These are phyloP conservation scores for Eimeria mitis DNA, from an alignment of 169 alveolate genomes.

Conservation along the genomic window DNA sequence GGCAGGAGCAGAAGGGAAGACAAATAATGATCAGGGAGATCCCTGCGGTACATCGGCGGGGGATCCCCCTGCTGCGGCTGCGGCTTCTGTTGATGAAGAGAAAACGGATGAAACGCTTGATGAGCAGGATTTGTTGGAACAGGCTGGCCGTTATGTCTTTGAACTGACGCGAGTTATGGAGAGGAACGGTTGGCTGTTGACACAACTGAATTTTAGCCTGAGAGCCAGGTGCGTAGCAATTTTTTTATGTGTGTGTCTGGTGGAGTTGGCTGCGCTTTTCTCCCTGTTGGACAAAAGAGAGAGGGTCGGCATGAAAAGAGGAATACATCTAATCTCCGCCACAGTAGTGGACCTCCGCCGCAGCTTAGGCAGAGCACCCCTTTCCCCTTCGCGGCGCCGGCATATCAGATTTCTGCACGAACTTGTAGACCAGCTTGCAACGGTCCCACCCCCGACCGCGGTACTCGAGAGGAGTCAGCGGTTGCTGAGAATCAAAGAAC, in stretches of 20 bases:
- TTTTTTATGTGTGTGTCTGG: not conserved
- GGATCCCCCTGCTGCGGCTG: not conserved
- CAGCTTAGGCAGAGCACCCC: not conserved
- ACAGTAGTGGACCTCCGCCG: not conserved
- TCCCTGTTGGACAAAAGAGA: not conserved
- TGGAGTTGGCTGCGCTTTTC: constrained; percentile 1
- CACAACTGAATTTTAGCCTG: not conserved
- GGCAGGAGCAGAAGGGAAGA: not conserved
- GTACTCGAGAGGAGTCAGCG: not conserved
- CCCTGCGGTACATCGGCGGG: not conserved
- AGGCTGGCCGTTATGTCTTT: not conserved
- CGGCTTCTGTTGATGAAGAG: not conserved
- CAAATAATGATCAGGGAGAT: not conserved
- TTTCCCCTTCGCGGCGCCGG: too few species aligned
- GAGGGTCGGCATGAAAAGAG: not conserved
- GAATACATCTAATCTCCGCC: not conserved
- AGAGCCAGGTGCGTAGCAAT: not conserved
- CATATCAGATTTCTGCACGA: not conserved
- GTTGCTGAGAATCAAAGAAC: not conserved
- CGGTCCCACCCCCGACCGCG: not conserved
- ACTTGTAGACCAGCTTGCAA: not conserved
- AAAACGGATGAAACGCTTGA: not conserved
- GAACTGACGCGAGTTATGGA: not conserved
- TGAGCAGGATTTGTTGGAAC: not conserved
- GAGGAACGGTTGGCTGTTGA: not conserved